These are phyloP conservation scores for Polygonum maritimum DNA, from an alignment of 148 eudicot species.

Conservation along the genomic window DNA sequence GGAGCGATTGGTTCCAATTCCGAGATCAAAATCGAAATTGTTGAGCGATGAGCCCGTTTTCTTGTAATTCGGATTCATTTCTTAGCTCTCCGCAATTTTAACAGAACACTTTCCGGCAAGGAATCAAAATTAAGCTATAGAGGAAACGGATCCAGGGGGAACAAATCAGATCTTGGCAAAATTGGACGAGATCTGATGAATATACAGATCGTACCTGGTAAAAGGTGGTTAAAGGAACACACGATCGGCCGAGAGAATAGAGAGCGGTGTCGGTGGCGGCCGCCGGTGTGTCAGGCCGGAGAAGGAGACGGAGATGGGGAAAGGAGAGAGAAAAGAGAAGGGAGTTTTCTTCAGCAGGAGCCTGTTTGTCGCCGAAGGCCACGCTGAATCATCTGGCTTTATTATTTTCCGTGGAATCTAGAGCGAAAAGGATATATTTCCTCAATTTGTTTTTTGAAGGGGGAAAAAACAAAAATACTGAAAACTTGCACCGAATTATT, in stretches of 20 bases:
- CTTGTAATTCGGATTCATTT: constrained; percentile 63
- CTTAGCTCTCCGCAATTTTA: background rate
- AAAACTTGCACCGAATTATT: too few relatives aligned
- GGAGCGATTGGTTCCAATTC: constrained; percentile 42
- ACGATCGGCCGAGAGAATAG: background rate
- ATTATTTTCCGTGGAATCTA: background rate
- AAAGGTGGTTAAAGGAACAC: background rate
- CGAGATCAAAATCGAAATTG: constrained; percentile 60
- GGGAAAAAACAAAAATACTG: background rate
- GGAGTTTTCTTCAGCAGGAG: background rate
- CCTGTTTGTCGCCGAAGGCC: constrained; percentile 6
- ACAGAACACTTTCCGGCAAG: background rate
- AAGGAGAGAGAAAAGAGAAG: background rate
- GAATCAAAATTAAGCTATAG: background rate
- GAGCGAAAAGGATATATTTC: background rate
- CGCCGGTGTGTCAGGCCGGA: background rate
- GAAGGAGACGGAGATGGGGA: background rate
- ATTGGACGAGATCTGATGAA: constrained; percentile 9
- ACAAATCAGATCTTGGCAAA: background rate
- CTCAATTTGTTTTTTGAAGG: too few relatives aligned
- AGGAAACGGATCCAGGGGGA: background rate
- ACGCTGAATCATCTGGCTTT: background rate
- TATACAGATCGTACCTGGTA: background rate
- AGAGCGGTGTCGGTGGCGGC: background rate
- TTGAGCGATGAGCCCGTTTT: constrained; percentile 26